phyloP scores from a whole-genome alignment of 2,329 filamentous ascomycete species.

The Fusarium fujikuroi region DNA sequence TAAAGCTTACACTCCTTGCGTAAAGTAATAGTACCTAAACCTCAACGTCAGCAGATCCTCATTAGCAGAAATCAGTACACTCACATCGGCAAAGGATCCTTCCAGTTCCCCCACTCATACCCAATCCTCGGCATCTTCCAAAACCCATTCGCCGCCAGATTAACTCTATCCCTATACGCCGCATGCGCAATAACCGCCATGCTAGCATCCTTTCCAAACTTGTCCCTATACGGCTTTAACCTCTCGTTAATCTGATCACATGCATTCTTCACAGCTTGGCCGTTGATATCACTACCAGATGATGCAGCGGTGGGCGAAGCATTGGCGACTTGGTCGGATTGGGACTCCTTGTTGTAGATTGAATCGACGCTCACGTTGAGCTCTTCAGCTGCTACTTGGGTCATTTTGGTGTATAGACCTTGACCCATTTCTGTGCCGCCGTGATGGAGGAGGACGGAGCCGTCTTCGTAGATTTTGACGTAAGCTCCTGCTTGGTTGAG shows the following conservation, averaged over 20 bases:
- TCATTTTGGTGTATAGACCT: background rate
- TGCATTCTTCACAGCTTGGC: background rate
- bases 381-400: background rate
- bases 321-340: background rate
- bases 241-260: background rate
- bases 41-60: background rate
- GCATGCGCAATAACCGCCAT: constrained; percentile 2
- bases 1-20: background rate
- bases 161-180: constrained; percentile 73
- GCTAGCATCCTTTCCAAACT: background rate
- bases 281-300: background rate
- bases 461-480: constrained; percentile 1
- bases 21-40: constrained; percentile 3
- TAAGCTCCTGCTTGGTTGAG: background rate
- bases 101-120: constrained; percentile 86
- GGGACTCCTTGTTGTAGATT: background rate
- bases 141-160: constrained; percentile 88
- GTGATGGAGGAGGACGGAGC: background rate
- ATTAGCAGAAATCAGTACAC: rapidly evolving
- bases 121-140: constrained; percentile 94
- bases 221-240: background rate
- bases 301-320: background rate
- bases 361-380: background rate
- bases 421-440: constrained; percentile 8
- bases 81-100: constrained; percentile 82